These are phyloP conservation scores for Stenogyne calaminthoides DNA, from an alignment of 305 asterid species.

Conservation along the genomic window DNA sequence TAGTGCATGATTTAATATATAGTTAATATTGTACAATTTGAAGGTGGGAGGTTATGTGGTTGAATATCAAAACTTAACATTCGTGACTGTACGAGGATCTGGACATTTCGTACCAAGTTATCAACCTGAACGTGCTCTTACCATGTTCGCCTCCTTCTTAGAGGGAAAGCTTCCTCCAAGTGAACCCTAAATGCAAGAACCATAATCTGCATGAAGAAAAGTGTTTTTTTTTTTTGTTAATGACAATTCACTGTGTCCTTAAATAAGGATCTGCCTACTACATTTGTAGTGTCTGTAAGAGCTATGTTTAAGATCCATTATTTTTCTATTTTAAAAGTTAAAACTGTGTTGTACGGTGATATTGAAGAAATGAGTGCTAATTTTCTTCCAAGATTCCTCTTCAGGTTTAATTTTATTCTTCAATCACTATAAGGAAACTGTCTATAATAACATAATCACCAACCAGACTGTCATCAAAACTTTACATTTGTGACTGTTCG, in stretches of 20 bases:
- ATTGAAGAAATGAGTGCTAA: no score
- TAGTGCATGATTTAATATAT: neutral
- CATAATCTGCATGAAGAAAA: no score
- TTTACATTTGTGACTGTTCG: conserved; percentile 62
- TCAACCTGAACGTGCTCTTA: conserved; percentile 56
- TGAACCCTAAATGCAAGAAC: neutral
- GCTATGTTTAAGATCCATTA: no score
- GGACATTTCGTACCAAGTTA: conserved; percentile 72
- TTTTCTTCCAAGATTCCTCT: no score
- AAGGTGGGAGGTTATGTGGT: conserved; percentile 74
- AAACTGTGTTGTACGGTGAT: no score
- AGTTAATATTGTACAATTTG: neutral
- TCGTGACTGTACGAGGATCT: conserved; percentile 63
- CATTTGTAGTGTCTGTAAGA: neutral
- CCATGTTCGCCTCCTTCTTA: conserved; percentile 45
- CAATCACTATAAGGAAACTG: no score
- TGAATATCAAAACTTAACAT: conserved; percentile 58
- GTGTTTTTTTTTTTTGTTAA: no score
- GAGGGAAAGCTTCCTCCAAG: conserved; percentile 49
- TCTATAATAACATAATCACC: no score
- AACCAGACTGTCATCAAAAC: no score
- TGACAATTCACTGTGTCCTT: neutral
- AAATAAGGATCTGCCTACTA: neutral
- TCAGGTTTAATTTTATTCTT: no score
- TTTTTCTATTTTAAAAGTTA: no score